Percentiles rank a stretch among this genome's conserved stretches.
These are phyloP conservation scores for Chaetothyriales sp. DNA, from an alignment of 2,329 filamentous ascomycete species.

Conservation along the genomic window DNA sequence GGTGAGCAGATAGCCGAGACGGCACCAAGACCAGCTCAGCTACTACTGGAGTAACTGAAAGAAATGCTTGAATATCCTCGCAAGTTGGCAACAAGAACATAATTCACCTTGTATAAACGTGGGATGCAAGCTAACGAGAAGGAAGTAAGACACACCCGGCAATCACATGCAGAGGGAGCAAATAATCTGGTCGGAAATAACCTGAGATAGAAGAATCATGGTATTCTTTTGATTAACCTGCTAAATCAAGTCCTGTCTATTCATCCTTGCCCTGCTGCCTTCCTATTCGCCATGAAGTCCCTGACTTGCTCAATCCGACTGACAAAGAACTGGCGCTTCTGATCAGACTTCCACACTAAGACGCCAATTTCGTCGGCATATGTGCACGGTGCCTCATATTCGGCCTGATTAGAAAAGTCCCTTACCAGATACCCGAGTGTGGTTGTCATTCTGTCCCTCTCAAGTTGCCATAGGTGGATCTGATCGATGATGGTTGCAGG, in stretches of 20 bases:
- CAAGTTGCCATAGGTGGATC: conserved; percentile 93
- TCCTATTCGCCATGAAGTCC: conserved; percentile 59
- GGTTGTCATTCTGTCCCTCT: conserved; percentile 84
- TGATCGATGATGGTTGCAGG: conserved; percentile 96
- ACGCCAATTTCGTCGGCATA: conserved; percentile 87
- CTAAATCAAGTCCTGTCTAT: no score
- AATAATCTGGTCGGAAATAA: no score
- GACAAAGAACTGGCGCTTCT: conserved; percentile 76
- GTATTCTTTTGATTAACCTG: no score
- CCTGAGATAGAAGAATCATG: no score
- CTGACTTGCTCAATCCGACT: conserved; percentile 80
- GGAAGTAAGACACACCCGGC: no score
- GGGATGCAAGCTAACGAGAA: no score
- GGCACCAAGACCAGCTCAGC: no score
- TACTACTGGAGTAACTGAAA: not conserved
- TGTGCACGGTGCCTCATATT: conserved; percentile 38
- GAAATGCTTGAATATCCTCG: not conserved
- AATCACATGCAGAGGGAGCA: no score
- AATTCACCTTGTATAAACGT: no score
- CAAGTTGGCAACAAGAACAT: no score
- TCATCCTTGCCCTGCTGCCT: conserved; percentile 5
- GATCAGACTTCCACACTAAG: conserved; percentile 71
- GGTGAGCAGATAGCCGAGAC: not conserved
- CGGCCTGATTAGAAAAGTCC: conserved; percentile 63
- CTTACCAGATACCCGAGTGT: conserved; percentile 76